phyloP scores from a whole-genome alignment of 2,329 filamentous ascomycete species.

The Venturia effusa region DNA sequence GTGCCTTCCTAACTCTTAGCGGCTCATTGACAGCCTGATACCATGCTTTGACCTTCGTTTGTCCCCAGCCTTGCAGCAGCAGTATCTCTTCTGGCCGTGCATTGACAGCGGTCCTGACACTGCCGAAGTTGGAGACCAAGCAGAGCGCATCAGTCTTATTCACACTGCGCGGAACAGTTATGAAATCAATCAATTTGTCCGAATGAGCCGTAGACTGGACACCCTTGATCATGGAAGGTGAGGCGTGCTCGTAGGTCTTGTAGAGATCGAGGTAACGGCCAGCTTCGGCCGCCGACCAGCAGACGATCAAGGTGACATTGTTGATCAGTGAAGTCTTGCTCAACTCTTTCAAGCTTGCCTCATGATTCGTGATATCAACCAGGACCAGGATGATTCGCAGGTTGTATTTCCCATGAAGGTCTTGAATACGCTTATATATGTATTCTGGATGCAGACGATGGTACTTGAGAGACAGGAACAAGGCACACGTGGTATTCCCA shows the following conservation, averaged over 20 bases:
- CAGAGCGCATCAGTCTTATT: constrained; percentile 93
- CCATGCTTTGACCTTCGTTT: constrained; percentile 89
- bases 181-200: constrained; percentile 82
- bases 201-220: constrained; percentile 75
- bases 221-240: constrained; percentile 69
- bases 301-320: constrained; percentile 81
- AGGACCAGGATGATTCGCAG: constrained; percentile 79
- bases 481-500: constrained; percentile 74
- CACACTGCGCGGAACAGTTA: constrained; percentile 78
- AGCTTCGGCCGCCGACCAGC: constrained; percentile 90
- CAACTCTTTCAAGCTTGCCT: constrained; percentile 78
- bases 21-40: constrained; percentile 70
- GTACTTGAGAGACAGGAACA: constrained; percentile 93
- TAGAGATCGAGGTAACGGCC: constrained; percentile 89
- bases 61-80: constrained; percentile 83
- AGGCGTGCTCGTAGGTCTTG: constrained; percentile 87
- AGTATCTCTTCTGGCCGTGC: constrained; percentile 77
- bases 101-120: constrained; percentile 75
- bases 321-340: constrained; percentile 89
- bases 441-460: constrained; percentile 96
- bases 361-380: constrained; percentile 92
- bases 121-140: constrained; percentile 85
- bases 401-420: constrained; percentile 74
- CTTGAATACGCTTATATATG: constrained; percentile 85
- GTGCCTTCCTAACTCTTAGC: constrained; percentile 64